These are phyloP conservation scores for Artemisia tridentata DNA, from an alignment of 129 eudicot genomes.

Conservation along the genomic window DNA sequence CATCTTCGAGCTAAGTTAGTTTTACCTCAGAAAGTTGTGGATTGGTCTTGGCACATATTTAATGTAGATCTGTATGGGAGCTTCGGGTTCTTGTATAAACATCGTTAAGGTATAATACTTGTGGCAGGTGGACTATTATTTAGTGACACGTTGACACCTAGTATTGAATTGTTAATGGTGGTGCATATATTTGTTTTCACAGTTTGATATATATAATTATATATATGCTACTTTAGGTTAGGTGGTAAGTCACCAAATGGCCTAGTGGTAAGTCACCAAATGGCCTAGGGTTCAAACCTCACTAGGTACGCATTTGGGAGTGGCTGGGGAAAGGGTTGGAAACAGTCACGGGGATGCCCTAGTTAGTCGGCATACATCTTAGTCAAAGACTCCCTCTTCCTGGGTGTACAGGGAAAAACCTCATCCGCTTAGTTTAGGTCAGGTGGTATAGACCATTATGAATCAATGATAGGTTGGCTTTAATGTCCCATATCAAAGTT, in stretches of 20 bases:
- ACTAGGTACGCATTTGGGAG: too few relatives aligned
- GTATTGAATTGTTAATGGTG: slow-evolving; percentile 5
- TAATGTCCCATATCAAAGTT: slow-evolving; percentile 19
- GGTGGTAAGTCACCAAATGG: slow-evolving; percentile 5
- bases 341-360: too few relatives aligned
- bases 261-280: too few relatives aligned
- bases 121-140: slow-evolving; percentile 5
- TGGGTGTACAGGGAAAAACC: too few relatives aligned
- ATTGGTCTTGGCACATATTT: slow-evolving; percentile 1
- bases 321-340: too few relatives aligned
- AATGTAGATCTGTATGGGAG: neutral
- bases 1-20: slow-evolving; percentile 5
- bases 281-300: too few relatives aligned
- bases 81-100: neutral
- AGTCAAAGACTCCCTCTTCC: too few relatives aligned
- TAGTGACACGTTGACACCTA: neutral
- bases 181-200: slow-evolving; percentile 11
- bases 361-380: too few relatives aligned
- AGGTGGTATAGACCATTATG: slow-evolving; percentile 22
- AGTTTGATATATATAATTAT: slow-evolving; percentile 12
- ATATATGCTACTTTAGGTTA: slow-evolving; percentile 18
- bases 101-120: neutral
- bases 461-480: slow-evolving; percentile 24
- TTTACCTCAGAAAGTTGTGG: neutral
- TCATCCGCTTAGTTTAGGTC: slow-evolving; percentile 11